These are phyloP conservation scores for Fusarium setosum DNA, from an alignment of 2,329 filamentous ascomycete species.

Conservation along the genomic window DNA sequence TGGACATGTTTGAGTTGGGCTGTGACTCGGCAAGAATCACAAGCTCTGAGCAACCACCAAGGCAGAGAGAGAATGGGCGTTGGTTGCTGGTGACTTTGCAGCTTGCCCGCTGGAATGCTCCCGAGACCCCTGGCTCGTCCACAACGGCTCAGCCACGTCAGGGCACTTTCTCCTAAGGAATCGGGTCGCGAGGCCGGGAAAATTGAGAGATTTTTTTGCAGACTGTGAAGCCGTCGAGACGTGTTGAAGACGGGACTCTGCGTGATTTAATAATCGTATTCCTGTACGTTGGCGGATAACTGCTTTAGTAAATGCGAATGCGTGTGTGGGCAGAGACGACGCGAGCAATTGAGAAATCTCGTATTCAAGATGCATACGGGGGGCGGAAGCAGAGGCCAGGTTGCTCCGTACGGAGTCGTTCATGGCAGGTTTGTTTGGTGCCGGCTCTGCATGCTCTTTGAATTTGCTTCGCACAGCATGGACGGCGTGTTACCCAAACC, in stretches of 20 bases:
- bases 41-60: too few relatives aligned
- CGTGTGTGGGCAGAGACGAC: background rate
- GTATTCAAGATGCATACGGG: background rate
- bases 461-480: too few relatives aligned
- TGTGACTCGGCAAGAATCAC: too few relatives aligned
- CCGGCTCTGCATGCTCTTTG: too few relatives aligned
- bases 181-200: background rate
- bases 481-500: too few relatives aligned
- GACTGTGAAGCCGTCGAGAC: too few relatives aligned
- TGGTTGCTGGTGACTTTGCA: too few relatives aligned
- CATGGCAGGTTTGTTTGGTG: too few relatives aligned
- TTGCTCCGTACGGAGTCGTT: too few relatives aligned
- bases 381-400: too few relatives aligned
- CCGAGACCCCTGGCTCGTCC: background rate
- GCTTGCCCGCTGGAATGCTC: background rate
- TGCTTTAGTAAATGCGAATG: background rate
- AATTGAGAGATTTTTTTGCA: background rate
- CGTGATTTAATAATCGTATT: slow-evolving; percentile 10
- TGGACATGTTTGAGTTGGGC: too few relatives aligned
- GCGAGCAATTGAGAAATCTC: background rate
- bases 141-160: background rate
- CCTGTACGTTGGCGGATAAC: slow-evolving; percentile 1
- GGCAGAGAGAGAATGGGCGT: too few relatives aligned
- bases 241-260: background rate
- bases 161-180: background rate